Base-by-base conservation (phyloP, 2,329 filamentous ascomycete genomes). In the Diaporthe sp. region DNA sequence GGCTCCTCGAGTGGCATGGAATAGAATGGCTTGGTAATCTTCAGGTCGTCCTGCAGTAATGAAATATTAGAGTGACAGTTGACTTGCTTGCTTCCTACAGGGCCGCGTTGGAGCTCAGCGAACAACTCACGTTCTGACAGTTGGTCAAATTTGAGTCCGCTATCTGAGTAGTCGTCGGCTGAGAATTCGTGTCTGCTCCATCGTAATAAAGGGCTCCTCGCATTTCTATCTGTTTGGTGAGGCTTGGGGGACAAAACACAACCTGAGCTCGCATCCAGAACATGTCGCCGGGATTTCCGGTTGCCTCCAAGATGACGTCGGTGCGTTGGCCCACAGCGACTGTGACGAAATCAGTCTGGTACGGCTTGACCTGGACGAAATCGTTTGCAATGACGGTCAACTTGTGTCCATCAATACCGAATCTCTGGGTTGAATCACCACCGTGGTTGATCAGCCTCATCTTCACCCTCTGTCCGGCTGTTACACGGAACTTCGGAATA, bases 401-500 rank as follows among this genome's bases (percentile, higher is more conserved):
- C 54, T 58, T 58, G 30, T 58, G 54, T 8, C 30, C 54, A 33
- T 58, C 54, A n/a, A 58, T 58, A 58, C 54, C 30, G 9, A 58
- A 38, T 19, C 54, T 58, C 54, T 58, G 54, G 54, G 54, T 58
- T n/a, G 54, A 58, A 25, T 58, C 54, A 58, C 54, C 54, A 1
- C 54, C 54, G 22, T 58, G 54, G 54, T 58, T 58, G 28, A 58
- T 58, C 15, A 58, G 30, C 54, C 54, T 58, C 54, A 58, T 58
- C 54, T 58, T 58, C 19, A 58, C 30, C 10, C 54, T 35, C n/a
- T 58, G 17, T 4, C 54, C 54, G 30, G 54, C 30, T 5, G 54
- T 10, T n/a, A 58, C 28, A 35, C 30, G 54, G 2, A 58, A 58
- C 10, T 58, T 58, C 19, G 54, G 54, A 2, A 58, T 22, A n/a